Evolutionary conservation across 2,329 filamentous ascomycete genomes (phyloP).

Genomic region (Hyphodiscus sp.): DNA sequence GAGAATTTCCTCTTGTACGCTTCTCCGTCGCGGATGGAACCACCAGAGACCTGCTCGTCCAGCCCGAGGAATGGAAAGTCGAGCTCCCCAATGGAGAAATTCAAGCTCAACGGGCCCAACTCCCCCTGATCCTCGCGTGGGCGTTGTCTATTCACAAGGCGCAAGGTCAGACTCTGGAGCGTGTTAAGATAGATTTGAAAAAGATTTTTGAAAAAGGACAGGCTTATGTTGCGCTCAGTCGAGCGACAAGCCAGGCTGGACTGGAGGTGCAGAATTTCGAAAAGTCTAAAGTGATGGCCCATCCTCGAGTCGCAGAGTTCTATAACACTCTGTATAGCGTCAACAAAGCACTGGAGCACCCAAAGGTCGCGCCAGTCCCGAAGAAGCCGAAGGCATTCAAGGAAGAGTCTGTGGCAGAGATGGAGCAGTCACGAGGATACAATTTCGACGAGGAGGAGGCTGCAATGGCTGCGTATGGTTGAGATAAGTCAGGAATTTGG

Average conservation of each 20-base stretch:
- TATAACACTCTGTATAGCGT: slow-evolving; percentile 77
- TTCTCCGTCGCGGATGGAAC: slow-evolving; percentile 77
- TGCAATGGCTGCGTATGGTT: slow-evolving; percentile 39
- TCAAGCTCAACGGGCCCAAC: slow-evolving; percentile 75
- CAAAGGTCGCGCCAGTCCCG: slow-evolving; percentile 19
- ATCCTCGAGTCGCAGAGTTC: slow-evolving; percentile 77
- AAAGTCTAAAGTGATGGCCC: slow-evolving; percentile 86
- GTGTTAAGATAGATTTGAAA: slow-evolving; percentile 90
- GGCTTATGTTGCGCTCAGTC: slow-evolving; percentile 91
- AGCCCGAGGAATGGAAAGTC: slow-evolving; percentile 90
- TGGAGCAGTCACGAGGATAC: background rate
- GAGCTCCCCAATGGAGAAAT: slow-evolving; percentile 94
- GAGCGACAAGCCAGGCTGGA: slow-evolving; percentile 80
- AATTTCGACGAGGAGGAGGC: slow-evolving; percentile 44
- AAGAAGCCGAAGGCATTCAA: slow-evolving; percentile 10
- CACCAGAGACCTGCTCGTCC: slow-evolving; percentile 69
- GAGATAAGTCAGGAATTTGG: slow-evolving; percentile 12
- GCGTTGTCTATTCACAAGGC: slow-evolving; percentile 97
- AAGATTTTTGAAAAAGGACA: slow-evolving; percentile 96
- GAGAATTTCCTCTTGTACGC: slow-evolving; percentile 74
- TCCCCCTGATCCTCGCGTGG: slow-evolving; percentile 93
- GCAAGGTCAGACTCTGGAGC: slow-evolving; percentile 80
- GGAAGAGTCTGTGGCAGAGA: slow-evolving; percentile 13
- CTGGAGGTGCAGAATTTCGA: slow-evolving; percentile 87
- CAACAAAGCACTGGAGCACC: slow-evolving; percentile 41